Evolutionary conservation across 108 stramenopile genomes (phyloP), one percentile per base, ranked within the genome.

Genomic region (Skeletonema menzelii): DNA sequence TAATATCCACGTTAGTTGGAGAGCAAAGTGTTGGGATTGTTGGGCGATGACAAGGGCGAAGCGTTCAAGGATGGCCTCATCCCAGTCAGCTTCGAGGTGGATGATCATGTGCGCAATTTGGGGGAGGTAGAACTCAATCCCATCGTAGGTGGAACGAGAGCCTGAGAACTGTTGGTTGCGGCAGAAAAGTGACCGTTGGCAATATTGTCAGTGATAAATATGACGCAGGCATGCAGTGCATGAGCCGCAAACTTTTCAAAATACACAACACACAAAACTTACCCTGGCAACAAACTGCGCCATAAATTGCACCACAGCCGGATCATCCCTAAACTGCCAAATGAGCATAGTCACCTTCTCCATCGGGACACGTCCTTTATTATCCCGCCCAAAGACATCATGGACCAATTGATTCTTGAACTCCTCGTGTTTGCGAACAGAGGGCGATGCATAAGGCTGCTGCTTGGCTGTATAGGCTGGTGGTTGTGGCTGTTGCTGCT

Each of bases 81-180:
- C 96, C 97, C 96, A 94, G 60, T 95, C 88, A 5, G 91, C 93
- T 73, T 98, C 98, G 42, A 98, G 88, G 87, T 99, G 99, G 59
- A 98, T 96, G 59, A 99, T 95, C 98, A 99, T 98, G 80, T 99
- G 99, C 6, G 97, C 98, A 63, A 99, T 82, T 83, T 99, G 99
- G 22, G 99, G 99, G 55, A 99, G 89, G 82, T 98, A 99, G 68
- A 98, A 99, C 77, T 98, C 99, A 42, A 98, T 97, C 15, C 97
- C 98, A 66, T 96, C 95, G 85, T 98, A 99, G 74, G 97, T 97
- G 70, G 94, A 85, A 20, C 95, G 85, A 32, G 96, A 92, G 63
- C 96, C 95, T n/a, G 96, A 86, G 77, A 94, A 97, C 88, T 94
- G 64, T 73, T 27, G 59, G 61, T n/a, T 60, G 40, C n/a, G 40